A percentile compares a stretch with the other conserved stretches of the same genome.
Evolutionary conservation across 225 moss, liverwort and hornwort genomes (phyloP).

Genomic region (Sphagnum contortum): DNA sequence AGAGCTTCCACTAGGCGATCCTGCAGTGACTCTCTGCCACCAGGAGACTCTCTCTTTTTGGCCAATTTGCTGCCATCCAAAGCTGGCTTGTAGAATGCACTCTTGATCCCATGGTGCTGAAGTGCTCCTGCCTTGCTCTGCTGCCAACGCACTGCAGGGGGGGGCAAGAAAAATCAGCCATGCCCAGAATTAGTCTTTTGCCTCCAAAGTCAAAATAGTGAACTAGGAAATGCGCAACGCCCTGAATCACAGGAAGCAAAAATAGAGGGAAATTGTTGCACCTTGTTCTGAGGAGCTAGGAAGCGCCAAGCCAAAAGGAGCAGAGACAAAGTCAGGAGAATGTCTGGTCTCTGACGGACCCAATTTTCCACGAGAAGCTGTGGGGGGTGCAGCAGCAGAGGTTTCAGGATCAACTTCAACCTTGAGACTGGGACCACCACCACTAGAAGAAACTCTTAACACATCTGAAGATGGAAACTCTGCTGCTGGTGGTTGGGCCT

Average conservation of each 20-base stretch:
- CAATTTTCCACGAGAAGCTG: slow-evolving; percentile 51
- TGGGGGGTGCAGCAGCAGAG: slow-evolving; percentile 17
- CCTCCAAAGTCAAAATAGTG: background rate
- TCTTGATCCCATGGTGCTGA: slow-evolving; percentile 81
- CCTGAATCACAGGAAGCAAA: background rate
- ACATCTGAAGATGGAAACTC: slow-evolving; percentile 45
- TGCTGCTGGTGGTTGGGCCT: slow-evolving; percentile 32
- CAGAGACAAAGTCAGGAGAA: slow-evolving; percentile 42
- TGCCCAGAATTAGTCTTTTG: too few relatives aligned
- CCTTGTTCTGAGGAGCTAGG: slow-evolving; percentile 85
- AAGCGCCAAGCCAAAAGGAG: slow-evolving; percentile 49
- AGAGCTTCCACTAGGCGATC: slow-evolving; percentile 50
- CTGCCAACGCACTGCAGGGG: slow-evolving; percentile 24
- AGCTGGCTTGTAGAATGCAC: slow-evolving; percentile 89
- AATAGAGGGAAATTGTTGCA: slow-evolving; percentile 6
- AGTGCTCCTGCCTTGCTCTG: slow-evolving; percentile 43
- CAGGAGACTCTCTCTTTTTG: slow-evolving; percentile 62
- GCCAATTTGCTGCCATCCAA: slow-evolving; percentile 37
- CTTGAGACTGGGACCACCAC: slow-evolving; percentile 46
- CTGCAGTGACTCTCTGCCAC: slow-evolving; percentile 42
- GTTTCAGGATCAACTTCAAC: slow-evolving; percentile 74
- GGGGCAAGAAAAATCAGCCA: too few relatives aligned
- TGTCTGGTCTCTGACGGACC: slow-evolving; percentile 60
- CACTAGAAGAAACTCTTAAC: slow-evolving; percentile 10
- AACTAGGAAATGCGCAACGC: too few relatives aligned